Evolutionary conservation across 345 rosid genomes (phyloP).

Genomic region (Corchorus olitorius): DNA sequence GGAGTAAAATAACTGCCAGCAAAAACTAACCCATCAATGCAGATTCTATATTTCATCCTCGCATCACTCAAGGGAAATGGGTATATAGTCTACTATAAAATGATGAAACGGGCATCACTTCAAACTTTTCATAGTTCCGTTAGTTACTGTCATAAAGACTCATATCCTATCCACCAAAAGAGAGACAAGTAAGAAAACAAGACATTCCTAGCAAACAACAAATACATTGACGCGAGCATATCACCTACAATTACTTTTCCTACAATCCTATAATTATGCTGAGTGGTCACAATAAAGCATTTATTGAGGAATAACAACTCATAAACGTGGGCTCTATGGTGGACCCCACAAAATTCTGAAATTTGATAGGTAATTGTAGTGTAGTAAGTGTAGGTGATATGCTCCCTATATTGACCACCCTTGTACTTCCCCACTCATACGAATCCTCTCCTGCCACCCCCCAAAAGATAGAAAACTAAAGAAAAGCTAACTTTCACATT

Average conservation of each 20-base stretch:
- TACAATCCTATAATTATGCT: too few relatives aligned
- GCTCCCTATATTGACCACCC: too few relatives aligned
- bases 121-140: background rate
- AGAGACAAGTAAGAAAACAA: background rate
- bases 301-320: too few relatives aligned
- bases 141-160: background rate
- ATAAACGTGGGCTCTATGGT: too few relatives aligned
- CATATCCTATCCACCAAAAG: background rate
- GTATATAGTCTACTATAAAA: background rate
- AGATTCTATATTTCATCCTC: constrained; percentile 4
- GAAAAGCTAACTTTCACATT: background rate
- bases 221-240: background rate
- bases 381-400: too few relatives aligned
- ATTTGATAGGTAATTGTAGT: too few relatives aligned
- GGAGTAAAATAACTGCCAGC: constrained; percentile 90
- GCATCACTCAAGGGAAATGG: background rate
- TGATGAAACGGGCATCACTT: background rate
- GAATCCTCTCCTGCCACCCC: background rate
- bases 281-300: too few relatives aligned
- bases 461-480: background rate
- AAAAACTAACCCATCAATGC: constrained; percentile 22
- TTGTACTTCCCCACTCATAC: background rate
- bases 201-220: background rate
- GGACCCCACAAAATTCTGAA: too few relatives aligned
- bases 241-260: background rate